These are phyloP conservation scores for Candida fluviatilis DNA, from an alignment of 805 yeast genomes.

Conservation along the genomic window DNA sequence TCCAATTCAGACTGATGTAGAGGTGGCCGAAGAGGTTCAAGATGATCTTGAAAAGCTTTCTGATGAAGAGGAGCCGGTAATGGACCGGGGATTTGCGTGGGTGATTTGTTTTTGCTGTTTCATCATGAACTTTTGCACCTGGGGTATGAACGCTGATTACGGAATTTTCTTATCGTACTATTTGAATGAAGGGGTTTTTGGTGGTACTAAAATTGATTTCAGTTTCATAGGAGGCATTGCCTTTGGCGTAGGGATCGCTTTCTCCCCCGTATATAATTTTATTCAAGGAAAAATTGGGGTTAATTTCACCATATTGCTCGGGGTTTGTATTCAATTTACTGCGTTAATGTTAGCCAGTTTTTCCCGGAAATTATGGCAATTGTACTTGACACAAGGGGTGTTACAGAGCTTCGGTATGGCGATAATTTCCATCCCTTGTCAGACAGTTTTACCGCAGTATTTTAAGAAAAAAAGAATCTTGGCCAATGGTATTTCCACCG, in stretches of 20 bases:
- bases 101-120: slow-evolving; percentile 50
- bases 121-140: slow-evolving; percentile 51
- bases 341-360: slow-evolving; percentile 57
- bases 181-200: slow-evolving; percentile 44
- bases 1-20: background rate
- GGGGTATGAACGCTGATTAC: slow-evolving; percentile 65
- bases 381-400: slow-evolving; percentile 61
- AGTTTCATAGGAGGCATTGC: slow-evolving; percentile 64
- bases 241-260: slow-evolving; percentile 49
- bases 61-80: slow-evolving; percentile 6
- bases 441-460: slow-evolving; percentile 45
- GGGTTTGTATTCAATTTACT: slow-evolving; percentile 44
- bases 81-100: slow-evolving; percentile 70
- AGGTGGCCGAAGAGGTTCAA: background rate
- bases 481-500: slow-evolving; percentile 42
- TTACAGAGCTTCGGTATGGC: slow-evolving; percentile 55
- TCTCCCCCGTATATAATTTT: slow-evolving; percentile 50
- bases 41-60: background rate
- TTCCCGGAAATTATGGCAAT: slow-evolving; percentile 51
- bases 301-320: slow-evolving; percentile 41
- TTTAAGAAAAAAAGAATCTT: slow-evolving; percentile 46
- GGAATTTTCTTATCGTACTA: slow-evolving; percentile 56
- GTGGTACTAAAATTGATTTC: slow-evolving; percentile 50
- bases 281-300: slow-evolving; percentile 42
- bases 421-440: slow-evolving; percentile 49